phyloP scores from a whole-genome alignment of 2,329 filamentous ascomycete genomes.

The Sporothrix globosa region DNA sequence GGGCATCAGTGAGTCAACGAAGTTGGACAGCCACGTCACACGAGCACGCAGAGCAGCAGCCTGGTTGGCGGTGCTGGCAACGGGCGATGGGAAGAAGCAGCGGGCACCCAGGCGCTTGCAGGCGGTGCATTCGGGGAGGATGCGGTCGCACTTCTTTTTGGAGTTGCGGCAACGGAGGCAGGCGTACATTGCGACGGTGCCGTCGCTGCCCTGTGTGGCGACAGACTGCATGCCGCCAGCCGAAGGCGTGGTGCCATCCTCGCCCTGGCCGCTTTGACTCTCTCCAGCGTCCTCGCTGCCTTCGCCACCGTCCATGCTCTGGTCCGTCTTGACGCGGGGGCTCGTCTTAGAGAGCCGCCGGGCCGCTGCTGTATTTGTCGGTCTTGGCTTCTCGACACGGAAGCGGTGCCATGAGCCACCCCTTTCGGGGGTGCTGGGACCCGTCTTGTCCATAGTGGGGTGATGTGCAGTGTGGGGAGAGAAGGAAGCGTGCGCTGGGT shows the following conservation, averaged over 20 bases:
- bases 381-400: conserved; percentile 37
- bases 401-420: conserved; percentile 40
- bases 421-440: not conserved
- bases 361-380: conserved; percentile 23
- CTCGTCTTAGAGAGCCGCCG: conserved; percentile 15
- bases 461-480: not conserved
- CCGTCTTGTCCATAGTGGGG: conserved; percentile 32
- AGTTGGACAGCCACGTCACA: conserved; percentile 47
- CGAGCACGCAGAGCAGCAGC: conserved; percentile 46
- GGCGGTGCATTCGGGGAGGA: conserved; percentile 47
- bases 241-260: not conserved
- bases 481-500: not conserved
- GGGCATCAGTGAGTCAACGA: conserved; percentile 44
- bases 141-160: conserved; percentile 53
- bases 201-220: conserved; percentile 29
- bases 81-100: conserved; percentile 45
- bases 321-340: conserved; percentile 3
- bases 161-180: conserved; percentile 51
- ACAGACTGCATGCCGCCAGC: not conserved
- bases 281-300: not conserved
- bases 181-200: conserved; percentile 36
- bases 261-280: not conserved
- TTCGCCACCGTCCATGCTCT: conserved; percentile 4
- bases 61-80: conserved; percentile 43
- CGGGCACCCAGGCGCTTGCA: conserved; percentile 47